Base-by-base conservation (phyloP, 1,284 basidiomycete genomes). In the Tausonia pullulans region DNA sequence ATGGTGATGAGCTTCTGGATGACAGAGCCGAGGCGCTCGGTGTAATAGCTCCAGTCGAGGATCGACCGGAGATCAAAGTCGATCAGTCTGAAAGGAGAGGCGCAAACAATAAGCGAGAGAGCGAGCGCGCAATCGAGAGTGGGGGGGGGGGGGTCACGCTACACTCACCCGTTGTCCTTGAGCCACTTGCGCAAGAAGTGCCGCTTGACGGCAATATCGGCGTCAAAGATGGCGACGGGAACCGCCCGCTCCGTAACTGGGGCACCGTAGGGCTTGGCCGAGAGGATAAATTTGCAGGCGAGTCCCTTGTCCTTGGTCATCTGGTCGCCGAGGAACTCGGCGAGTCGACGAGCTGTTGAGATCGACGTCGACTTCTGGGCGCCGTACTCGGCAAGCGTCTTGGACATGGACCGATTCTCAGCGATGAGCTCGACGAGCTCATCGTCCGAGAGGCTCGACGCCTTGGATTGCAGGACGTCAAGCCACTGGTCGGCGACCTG, bases 301-400 rank as follows among this genome's bases (percentile, higher is more conserved):
- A 99, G 84, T 64, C 96, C 96, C 75, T 98, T 98, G 79, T 98
- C 95, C 77, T 98, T 98, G 72, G 98, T 93, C 94, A 99, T 98
- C 73, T 96, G 91, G 71, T 94, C 87, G 40, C 96, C 96, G 63
- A 99, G 78, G 78, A 99, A 98, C 76, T 99, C 96, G 3, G 96
- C 94, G 8, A 99, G 81, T 68, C 96, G 87, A 68, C 84, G 86
- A 2, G 96, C 96, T 0, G 96, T 99, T 68, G 89, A 94, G 78
- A 99, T 98, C 0, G 94, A 96, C 0, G 96, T 98, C 43, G 93
- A 97, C 77, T 99, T 99, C 75, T 98, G 96, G 4, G 84, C 85
- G 2, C 83, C 96, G 73, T 99, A 98, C 77, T 98, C 96, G 3
- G 92, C 88, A 48, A 98, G 80, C 5, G 96, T 98, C 77, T 87